phyloP scores from a whole-genome alignment of 192 early-diverging fungal species.

The Backusella parvicylindrica region DNA sequence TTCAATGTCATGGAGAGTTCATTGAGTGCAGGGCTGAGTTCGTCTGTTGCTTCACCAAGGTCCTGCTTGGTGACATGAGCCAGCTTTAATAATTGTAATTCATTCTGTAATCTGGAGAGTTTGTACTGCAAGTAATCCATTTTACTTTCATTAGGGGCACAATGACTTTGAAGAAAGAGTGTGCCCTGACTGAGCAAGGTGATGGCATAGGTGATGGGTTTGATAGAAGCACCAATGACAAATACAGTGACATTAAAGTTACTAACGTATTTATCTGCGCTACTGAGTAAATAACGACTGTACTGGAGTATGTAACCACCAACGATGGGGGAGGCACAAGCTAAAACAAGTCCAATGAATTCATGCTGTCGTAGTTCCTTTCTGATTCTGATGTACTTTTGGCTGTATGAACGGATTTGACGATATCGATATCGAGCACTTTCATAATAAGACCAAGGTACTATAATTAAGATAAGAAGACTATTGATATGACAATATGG shows the following conservation, averaged over 20 bases:
- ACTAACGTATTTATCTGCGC: conserved; percentile 51
- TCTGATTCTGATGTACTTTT: conserved; percentile 27
- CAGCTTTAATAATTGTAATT: conserved; percentile 41
- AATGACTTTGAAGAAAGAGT: conserved; percentile 43
- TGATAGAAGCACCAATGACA: conserved; percentile 50
- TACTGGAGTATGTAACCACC: conserved; percentile 53
- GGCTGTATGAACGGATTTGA: background rate
- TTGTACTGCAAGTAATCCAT: conserved; percentile 43
- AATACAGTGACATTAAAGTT: conserved; percentile 55
- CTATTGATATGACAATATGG: no score
- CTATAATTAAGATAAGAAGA: no score
- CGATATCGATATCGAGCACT: conserved; percentile 45
- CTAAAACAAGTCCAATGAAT: conserved; percentile 42
- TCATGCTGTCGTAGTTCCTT: conserved; percentile 50
- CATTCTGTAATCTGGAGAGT: conserved; percentile 45
- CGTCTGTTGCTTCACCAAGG: conserved; percentile 39
- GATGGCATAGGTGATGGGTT: conserved; percentile 49
- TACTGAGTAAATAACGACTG: conserved; percentile 47
- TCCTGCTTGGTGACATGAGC: conserved; percentile 56
- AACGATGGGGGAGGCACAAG: conserved; percentile 45
- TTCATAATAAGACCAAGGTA: conserved; percentile 59
- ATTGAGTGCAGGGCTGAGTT: conserved; percentile 46
- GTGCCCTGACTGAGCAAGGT: conserved; percentile 46
- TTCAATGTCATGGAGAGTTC: conserved; percentile 51
- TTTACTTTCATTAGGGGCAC: conserved; percentile 42